These are phyloP conservation scores for Syzygium jambos DNA, from an alignment of 345 rosid genomes.

Conservation along the genomic window DNA sequence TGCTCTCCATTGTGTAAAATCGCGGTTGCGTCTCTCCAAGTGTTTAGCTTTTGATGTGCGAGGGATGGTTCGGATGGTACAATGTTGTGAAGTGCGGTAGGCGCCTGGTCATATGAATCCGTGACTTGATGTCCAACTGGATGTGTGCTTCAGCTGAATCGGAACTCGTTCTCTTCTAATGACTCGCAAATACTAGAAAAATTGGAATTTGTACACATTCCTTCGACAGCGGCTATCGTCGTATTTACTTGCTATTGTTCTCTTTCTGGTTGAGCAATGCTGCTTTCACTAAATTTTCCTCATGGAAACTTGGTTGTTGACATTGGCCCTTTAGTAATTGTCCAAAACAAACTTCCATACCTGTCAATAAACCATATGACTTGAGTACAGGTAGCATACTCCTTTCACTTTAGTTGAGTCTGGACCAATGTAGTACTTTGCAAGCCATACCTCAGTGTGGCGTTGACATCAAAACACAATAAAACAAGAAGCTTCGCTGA, in stretches of 20 bases:
- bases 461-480: background rate
- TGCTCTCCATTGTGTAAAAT: background rate
- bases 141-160: background rate
- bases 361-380: background rate
- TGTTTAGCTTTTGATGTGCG: background rate
- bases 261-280: background rate
- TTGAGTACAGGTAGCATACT: background rate
- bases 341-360: background rate
- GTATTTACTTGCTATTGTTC: background rate
- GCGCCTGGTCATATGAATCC: background rate
- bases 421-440: background rate
- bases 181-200: background rate
- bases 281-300: background rate
- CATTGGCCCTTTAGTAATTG: background rate
- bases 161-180: background rate
- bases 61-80: background rate
- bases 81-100: background rate
- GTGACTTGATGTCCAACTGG: background rate
- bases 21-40: background rate
- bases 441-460: background rate
- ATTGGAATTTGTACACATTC: background rate
- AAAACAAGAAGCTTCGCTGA: background rate
- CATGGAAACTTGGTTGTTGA: background rate
- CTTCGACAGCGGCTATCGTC: background rate
- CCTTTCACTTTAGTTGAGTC: background rate